Evolutionary conservation across 331 rosid species (phyloP), one percentile per base, ranked within the genome.

Genomic region (Phaseolus coccineus): DNA sequence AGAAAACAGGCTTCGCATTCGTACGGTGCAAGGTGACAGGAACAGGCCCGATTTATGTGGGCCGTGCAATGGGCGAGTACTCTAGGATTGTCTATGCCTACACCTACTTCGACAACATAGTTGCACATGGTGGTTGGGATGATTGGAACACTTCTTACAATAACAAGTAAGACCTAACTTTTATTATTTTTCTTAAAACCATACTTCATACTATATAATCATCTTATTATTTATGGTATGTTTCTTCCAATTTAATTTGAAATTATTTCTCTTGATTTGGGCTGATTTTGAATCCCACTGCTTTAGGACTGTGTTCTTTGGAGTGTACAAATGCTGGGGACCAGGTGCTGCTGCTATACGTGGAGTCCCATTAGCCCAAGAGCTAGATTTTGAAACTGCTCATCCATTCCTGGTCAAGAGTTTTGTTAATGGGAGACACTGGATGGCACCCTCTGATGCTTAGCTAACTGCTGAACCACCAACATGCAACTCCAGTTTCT

Each of bases 381-480:
- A 90, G 87, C 88, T 92, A 7, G 87, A 89, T 35, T 90, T 73
- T 50, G 73, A 87, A 2, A 12, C 81, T 9, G 97, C 97, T 6
- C 92, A 90, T 73, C 97, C 77, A 1, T 92, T 92, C 64, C 83
- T 92, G 3, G 91, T 65, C 3, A 89, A 92, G 87, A 92, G 97
- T 74, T 92, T 90, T 27, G 96, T 92, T 62, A 90, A 88, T 71
- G 97, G 94, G 4, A 89, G 91, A 50, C 96, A 90, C 74, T 90
- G 96, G 97, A 90, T 89, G 15, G 84, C 91, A 25, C 94, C 94
- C 13, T 59, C 85, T 24, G 96, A 90, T 71, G 94, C 92, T 37
- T 91, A 86, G 59, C 51, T 3, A 61, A 47, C 46, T 8, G 46
- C 46, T 40, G 0, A 40, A 40, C 46, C 8, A 8, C 3, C 11